A percentile compares a stretch with the other conserved stretches of the same genome.
These are phyloP conservation scores for Linanthus parryae DNA, from an alignment of 148 eudicot genomes.

Conservation along the genomic window DNA sequence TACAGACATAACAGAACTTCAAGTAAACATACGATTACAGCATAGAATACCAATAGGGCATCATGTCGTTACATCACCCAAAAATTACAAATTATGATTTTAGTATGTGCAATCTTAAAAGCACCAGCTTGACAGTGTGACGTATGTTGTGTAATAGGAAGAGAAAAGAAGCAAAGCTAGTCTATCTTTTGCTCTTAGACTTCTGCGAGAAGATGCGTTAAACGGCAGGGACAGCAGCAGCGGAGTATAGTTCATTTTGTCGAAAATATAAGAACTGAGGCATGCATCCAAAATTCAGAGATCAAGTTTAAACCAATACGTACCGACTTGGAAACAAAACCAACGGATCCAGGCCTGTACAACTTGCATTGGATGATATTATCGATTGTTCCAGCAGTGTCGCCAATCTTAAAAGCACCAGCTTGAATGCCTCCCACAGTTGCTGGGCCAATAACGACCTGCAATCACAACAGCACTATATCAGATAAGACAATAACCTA, in stretches of 20 bases:
- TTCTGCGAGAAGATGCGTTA: too few relatives aligned
- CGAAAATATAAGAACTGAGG: too few relatives aligned
- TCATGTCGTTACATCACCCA: not conserved
- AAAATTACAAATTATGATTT: not conserved
- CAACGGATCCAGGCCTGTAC: constrained; percentile 98
- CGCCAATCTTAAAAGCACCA: constrained; percentile 98
- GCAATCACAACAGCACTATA: constrained; percentile 1
- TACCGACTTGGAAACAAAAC: constrained; percentile 98
- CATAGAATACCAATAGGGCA: not conserved
- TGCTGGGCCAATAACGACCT: constrained; percentile 96
- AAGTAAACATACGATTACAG: too few relatives aligned
- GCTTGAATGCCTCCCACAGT: constrained; percentile 99
- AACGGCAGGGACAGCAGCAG: too few relatives aligned
- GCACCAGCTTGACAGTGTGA: not conserved
- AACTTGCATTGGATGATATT: constrained; percentile 88
- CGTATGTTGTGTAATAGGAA: not conserved
- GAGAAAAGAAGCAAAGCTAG: not conserved
- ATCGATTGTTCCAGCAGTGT: constrained; percentile 94
- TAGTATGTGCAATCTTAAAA: not conserved
- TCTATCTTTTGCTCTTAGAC: too few relatives aligned
- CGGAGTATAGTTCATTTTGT: too few relatives aligned
- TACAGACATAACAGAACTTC: not conserved
- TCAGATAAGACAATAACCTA: not conserved
- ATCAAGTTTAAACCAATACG: constrained; percentile 24
- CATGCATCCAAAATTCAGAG: too few relatives aligned